Conservation (phyloP, 192 early-diverging fungal species). For the Coemansia sp. region DNA sequence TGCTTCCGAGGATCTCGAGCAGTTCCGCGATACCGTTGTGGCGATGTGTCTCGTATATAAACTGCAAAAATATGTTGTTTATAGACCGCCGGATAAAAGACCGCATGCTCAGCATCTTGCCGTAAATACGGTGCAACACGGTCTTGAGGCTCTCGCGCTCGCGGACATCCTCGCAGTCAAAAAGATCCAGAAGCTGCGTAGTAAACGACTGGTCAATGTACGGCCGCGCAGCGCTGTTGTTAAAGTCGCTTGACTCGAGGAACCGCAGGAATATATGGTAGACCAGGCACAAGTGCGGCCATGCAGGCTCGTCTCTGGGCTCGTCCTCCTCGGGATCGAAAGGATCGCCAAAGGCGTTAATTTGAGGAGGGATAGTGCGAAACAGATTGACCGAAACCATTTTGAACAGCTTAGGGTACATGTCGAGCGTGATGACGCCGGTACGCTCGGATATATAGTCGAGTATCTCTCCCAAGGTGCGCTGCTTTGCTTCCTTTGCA, state of each 20-base stretch:
- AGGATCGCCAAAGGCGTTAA: constrained; percentile 90
- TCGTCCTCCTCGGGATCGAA: constrained; percentile 99
- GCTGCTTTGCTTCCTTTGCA: constrained; percentile 95
- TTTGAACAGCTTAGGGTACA: constrained; percentile 89
- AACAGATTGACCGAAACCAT: constrained; percentile 98
- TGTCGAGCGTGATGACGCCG: constrained; percentile 80
- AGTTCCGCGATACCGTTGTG: constrained; percentile 99
- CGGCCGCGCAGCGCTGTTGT: constrained; percentile 92
- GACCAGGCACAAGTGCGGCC: constrained; percentile 97
- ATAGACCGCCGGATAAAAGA: constrained; percentile 97
- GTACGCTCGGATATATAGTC: constrained; percentile 90
- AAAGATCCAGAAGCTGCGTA: constrained; percentile 88
- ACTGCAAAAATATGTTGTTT: constrained; percentile 98
- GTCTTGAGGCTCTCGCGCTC: constrained; percentile 99
- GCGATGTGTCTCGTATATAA: constrained; percentile 93
- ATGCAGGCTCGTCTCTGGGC: constrained; percentile 92
- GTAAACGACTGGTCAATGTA: constrained; percentile 93
- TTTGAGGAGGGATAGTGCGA: constrained; percentile 92
- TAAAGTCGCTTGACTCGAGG: constrained; percentile 97
- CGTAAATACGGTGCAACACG: constrained; percentile 95
- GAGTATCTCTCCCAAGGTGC: constrained; percentile 84
- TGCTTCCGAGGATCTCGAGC: constrained; percentile 98
- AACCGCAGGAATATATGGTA: constrained; percentile 99
- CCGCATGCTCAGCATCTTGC: constrained; percentile 95
- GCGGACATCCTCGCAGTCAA: constrained; percentile 97